These are phyloP conservation scores for Parastagonospora nodorum DNA, from an alignment of 2,329 filamentous ascomycete species.

Conservation along the genomic window DNA sequence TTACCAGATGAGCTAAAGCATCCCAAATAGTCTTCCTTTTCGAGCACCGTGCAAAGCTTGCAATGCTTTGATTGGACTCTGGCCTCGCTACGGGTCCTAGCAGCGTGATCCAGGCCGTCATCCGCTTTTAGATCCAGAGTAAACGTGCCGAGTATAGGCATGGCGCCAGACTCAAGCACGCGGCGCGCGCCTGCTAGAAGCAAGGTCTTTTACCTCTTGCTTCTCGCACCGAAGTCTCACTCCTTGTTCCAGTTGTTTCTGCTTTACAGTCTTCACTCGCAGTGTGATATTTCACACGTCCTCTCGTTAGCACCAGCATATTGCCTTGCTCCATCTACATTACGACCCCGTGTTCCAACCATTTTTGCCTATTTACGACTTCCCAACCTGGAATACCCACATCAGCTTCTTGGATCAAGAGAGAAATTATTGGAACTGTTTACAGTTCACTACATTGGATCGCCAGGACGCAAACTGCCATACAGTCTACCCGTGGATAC, in stretches of 20 bases:
- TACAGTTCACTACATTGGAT: background rate
- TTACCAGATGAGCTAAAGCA: conserved; percentile 28
- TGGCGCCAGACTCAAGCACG: conserved; percentile 32
- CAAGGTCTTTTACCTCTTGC: conserved; percentile 33
- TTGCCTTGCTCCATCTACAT: conserved; percentile 3
- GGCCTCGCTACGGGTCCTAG: conserved; percentile 22
- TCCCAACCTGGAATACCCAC: conserved; percentile 2
- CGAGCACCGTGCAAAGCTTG: conserved; percentile 18
- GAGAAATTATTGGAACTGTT: background rate
- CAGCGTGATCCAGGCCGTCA: conserved; percentile 30
- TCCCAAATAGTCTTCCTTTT: conserved; percentile 27
- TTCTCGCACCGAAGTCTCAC: conserved; percentile 20
- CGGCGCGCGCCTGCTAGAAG: conserved; percentile 21
- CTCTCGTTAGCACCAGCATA: conserved; percentile 31
- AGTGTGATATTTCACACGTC: conserved; percentile 44
- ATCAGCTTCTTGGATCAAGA: background rate
- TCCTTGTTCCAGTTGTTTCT: conserved; percentile 25
- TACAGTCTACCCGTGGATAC: background rate
- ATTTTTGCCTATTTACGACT: conserved; percentile 21
- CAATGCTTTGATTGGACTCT: conserved; percentile 24
- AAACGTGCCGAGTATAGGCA: conserved; percentile 30
- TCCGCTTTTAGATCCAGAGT: conserved; percentile 42
- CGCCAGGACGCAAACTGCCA: background rate
- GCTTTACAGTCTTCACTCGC: conserved; percentile 24
- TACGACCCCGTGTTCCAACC: conserved; percentile 16